Evolutionary conservation across 495 filamentous ascomycete species (phyloP).

Genomic region (Friedmanniomyces simplex): DNA sequence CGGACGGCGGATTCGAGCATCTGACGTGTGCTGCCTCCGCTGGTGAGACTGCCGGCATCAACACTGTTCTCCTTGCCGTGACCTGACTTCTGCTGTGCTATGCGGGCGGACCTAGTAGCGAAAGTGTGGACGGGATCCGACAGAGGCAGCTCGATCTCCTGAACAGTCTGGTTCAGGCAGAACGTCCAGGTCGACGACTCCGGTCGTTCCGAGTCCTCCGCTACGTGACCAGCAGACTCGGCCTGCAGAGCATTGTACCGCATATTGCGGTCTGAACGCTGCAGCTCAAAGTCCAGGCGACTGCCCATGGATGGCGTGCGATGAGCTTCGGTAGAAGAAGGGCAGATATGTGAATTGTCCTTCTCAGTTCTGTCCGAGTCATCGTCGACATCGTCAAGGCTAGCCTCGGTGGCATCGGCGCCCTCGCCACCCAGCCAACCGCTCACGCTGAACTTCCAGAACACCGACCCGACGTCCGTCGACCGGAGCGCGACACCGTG

Average conservation of each 20-base stretch:
- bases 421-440: background rate
- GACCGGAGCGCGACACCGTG: background rate
- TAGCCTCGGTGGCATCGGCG: background rate
- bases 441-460: constrained; percentile 1
- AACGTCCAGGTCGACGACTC: background rate
- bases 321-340: background rate
- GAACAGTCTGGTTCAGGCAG: background rate
- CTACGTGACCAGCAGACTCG: background rate
- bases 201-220: background rate
- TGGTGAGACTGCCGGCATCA: background rate
- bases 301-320: constrained; percentile 8
- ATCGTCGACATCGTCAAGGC: background rate
- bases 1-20: background rate
- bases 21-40: background rate
- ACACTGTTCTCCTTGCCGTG: background rate
- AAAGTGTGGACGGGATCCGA: background rate
- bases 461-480: constrained; percentile 2
- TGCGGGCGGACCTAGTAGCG: background rate
- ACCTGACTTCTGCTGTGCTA: background rate
- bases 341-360: background rate
- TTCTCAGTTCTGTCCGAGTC: background rate
- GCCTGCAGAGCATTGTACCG: constrained; percentile 14
- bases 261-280: constrained; percentile 7
- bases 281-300: constrained; percentile 5
- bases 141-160: background rate